These are phyloP conservation scores for Choiromyces venosus DNA, from an alignment of 495 filamentous ascomycete species.

Conservation along the genomic window DNA sequence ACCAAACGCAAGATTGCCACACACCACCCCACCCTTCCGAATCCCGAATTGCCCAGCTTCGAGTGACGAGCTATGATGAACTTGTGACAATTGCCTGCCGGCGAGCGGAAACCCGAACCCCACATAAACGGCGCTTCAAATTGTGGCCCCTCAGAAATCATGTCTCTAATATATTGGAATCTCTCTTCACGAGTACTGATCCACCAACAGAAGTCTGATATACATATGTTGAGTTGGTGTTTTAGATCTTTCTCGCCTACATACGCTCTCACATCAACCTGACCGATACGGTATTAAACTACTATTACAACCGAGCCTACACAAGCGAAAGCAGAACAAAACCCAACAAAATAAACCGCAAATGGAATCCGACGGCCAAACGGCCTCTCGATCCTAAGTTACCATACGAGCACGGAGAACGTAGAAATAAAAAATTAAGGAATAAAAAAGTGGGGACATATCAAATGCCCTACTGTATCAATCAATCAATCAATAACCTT, in stretches of 20 bases:
- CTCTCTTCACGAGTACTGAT: not conserved
- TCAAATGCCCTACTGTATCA: not conserved
- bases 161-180: not conserved
- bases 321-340: not conserved
- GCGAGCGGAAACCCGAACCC: not conserved
- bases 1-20: not conserved
- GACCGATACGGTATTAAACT: not conserved
- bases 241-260: not conserved
- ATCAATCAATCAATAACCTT: not conserved
- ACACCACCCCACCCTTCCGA: not conserved
- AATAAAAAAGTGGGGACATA: not conserved
- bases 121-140: not conserved
- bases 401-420: not conserved
- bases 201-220: not conserved
- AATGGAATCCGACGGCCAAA: not conserved
- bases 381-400: not conserved
- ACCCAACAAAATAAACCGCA: not conserved
- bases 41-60: not conserved
- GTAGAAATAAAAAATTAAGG: not conserved
- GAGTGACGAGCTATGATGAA: not conserved
- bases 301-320: not conserved
- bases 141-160: too few relatives aligned
- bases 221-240: not conserved
- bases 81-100: not conserved
- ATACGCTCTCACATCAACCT: not conserved